Evolutionary conservation across 1,284 basidiomycete species (phyloP).

Genomic region (Leucoagaricus sp.): DNA sequence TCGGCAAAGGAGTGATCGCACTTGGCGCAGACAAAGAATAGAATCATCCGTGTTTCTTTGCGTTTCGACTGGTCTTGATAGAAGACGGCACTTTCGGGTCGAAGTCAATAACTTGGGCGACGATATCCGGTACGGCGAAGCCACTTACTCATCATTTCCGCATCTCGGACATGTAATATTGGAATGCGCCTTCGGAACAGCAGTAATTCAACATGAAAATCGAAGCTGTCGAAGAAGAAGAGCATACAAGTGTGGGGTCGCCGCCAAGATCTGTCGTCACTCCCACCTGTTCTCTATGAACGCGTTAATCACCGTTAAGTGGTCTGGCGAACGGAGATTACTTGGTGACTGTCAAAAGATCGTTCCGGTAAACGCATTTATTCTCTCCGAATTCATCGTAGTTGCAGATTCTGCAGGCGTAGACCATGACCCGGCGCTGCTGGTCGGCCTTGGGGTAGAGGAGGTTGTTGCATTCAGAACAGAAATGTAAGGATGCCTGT

Average conservation of each 20-base stretch:
- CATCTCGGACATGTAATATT: conserved; percentile 73
- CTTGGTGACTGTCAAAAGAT: conserved; percentile 93
- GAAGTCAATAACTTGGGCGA: too few relatives aligned
- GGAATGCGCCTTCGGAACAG: conserved; percentile 60
- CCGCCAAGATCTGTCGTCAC: conserved; percentile 88
- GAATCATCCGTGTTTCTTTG: conserved; percentile 88
- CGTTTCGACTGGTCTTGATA: conserved; percentile 96
- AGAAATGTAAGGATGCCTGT: conserved; percentile 82
- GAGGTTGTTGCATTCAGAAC: conserved; percentile 93
- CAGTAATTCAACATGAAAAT: neutral
- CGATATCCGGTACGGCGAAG: too few relatives aligned
- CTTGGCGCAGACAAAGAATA: conserved; percentile 91
- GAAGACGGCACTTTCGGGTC: conserved; percentile 89
- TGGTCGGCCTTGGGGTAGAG: conserved; percentile 92
- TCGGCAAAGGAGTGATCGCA: conserved; percentile 82
- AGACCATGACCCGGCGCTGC: conserved; percentile 85
- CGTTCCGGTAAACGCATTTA: conserved; percentile 92
- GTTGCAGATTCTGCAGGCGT: conserved; percentile 91
- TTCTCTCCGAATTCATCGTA: conserved; percentile 88
- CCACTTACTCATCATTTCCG: conserved; percentile 69
- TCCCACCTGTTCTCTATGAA: conserved; percentile 84
- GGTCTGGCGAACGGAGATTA: conserved; percentile 32
- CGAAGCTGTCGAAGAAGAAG: neutral
- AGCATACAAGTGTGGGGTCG: conserved; percentile 85
- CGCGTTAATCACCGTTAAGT: neutral